Base-by-base conservation (phyloP, 768 basidiomycete species). In the Cantharellus cinnabarinus region DNA sequence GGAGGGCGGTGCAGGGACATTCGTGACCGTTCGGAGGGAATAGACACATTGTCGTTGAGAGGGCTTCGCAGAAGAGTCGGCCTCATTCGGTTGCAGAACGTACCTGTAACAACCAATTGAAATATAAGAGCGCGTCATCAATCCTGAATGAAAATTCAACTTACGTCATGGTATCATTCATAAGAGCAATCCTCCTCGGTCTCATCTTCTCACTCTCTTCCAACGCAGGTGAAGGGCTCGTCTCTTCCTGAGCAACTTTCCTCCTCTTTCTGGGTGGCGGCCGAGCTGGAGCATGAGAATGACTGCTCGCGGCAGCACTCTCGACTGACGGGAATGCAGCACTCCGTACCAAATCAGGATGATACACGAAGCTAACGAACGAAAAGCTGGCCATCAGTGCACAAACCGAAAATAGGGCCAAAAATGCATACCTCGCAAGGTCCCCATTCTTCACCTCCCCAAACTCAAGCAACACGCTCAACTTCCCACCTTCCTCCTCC, bases 391-490 rank as follows among this genome's bases (percentile, higher is more conserved):
- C 34, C 20, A 29, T 48, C 44, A 48, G 44, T 29, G 10, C 20
- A 29, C 20, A 10, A 48, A 48, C 44, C 44, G 1, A 29, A 48
- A 48, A 10, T 48, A 10, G 44, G 44, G 29, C 29, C 44, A 29
- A 48, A 48, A 10, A 48, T 48, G 10, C 44, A 10, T 48, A 48
- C 44, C 44, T 48, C 10, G 44, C 44, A 29, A 29, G 10, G 1
- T 10, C 10, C 44, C 29, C 44, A 48, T 48, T 29, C 10, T 29
- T 48, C 44, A 1, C 7, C 34, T 50, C 61, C 5, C 50, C 56
- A 41, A 60, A 62, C 10, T 50, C 59, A 41, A 60, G 29, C 34
- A 62, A 41, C n/a, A 62, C 61, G 42, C 39, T 57, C 61, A 63
- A 56, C 40, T 57, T 62, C 14, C 61, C 62, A 20, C 50, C 61